These are phyloP conservation scores for Hanseniaspora guilliermondii DNA, from an alignment of 805 yeast genomes.

Conservation along the genomic window DNA sequence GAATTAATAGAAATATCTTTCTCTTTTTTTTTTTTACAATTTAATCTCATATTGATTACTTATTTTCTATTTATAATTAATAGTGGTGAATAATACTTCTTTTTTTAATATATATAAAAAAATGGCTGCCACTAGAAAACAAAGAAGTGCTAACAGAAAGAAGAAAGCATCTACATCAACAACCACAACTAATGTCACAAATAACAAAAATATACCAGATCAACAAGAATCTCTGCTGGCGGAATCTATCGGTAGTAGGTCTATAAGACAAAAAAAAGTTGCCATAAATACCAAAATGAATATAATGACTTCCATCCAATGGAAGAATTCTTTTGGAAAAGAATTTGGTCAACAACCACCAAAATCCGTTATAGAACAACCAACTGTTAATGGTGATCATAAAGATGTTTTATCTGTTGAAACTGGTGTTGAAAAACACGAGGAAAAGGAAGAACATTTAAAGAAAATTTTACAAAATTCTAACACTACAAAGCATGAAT, in stretches of 20 bases:
- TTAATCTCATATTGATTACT: too few species aligned
- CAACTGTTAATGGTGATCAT: slow-evolving; percentile 29
- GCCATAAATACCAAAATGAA: slow-evolving; percentile 8
- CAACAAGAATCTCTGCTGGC: slow-evolving; percentile 1
- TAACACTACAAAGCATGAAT: slow-evolving; percentile 31
- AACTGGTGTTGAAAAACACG: slow-evolving; percentile 95
- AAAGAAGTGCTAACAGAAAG: background rate
- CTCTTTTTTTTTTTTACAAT: too few species aligned
- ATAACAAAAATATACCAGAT: background rate
- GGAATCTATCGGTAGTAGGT: slow-evolving; percentile 11
- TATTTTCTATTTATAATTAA: too few species aligned
- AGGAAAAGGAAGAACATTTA: slow-evolving; percentile 92
- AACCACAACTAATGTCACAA: background rate
- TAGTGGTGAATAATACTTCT: background rate
- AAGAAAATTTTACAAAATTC: slow-evolving; percentile 56
- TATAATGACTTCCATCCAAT: slow-evolving; percentile 5
- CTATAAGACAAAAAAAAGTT: slow-evolving; percentile 13
- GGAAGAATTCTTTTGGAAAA: background rate
- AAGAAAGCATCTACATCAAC: background rate
- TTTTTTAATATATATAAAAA: background rate
- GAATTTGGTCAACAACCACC: slow-evolving; percentile 9
- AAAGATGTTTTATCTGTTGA: slow-evolving; percentile 84
- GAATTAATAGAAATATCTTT: too few species aligned
- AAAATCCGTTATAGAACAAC: slow-evolving; percentile 13
- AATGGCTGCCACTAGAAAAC: slow-evolving; percentile 13